Conservation (phyloP, 345 rosid genomes). For the Dipteronia dyeriana region DNA sequence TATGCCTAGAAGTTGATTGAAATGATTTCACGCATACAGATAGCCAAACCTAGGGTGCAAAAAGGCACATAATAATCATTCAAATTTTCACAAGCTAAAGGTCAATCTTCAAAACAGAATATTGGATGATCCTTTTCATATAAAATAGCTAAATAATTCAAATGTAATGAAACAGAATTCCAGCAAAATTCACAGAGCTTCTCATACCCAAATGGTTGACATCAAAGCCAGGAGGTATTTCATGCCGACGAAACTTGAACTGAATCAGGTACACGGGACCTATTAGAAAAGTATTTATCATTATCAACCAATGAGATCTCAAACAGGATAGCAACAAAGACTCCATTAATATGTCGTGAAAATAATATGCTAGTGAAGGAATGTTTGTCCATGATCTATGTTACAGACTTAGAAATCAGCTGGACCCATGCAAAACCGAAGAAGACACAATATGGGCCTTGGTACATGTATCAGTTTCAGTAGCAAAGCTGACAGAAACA, state of each 20-base stretch:
- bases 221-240: conserved; percentile 87
- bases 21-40: not conserved
- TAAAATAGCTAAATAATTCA: not conserved
- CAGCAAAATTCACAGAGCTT: not conserved
- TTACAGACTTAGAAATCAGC: not conserved
- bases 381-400: not conserved
- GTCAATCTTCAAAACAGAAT: not conserved
- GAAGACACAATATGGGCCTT: not conserved
- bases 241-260: conserved; percentile 90
- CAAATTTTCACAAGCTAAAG: not conserved
- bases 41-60: not conserved
- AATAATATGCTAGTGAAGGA: not conserved
- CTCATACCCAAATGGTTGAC: conserved; percentile 73
- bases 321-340: not conserved
- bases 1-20: not conserved
- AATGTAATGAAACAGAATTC: not conserved
- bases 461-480: not conserved
- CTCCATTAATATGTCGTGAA: not conserved
- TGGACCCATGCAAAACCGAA: not conserved
- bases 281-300: conserved; percentile 28
- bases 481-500: not conserved
- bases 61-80: not conserved
- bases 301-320: conserved; percentile 5
- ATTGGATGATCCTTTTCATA: not conserved
- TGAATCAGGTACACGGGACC: conserved; percentile 87